phyloP scores from a whole-genome alignment of 1,284 basidiomycete species.

The Ustilago esculenta region DNA sequence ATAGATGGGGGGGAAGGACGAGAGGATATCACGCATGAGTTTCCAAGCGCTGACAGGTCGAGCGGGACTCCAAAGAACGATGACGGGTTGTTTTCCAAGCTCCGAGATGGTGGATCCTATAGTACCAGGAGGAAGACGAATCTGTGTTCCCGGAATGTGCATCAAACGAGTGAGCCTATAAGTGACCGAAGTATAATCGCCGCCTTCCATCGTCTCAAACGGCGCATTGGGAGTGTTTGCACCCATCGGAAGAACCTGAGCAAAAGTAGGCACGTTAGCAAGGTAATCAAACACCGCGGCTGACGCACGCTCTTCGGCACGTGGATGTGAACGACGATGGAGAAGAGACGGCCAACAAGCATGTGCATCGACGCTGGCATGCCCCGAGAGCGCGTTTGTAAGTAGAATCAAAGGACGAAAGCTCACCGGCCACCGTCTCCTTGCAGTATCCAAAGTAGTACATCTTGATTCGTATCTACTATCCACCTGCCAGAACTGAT shows the following conservation, averaged over 20 bases:
- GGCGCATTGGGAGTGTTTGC: constrained; percentile 73
- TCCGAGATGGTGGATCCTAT: constrained; percentile 75
- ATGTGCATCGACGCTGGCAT: constrained; percentile 32
- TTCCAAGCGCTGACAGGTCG: constrained; percentile 80
- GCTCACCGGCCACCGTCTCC: constrained; percentile 82
- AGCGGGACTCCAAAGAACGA: constrained; percentile 81
- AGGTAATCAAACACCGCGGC: constrained; percentile 79
- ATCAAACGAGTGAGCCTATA: constrained; percentile 77
- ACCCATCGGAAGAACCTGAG: constrained; percentile 75
- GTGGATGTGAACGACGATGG: constrained; percentile 20
- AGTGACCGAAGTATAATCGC: constrained; percentile 71
- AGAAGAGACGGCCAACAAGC: constrained; percentile 42
- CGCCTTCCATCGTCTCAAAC: constrained; percentile 76
- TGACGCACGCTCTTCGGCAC: constrained; percentile 68
- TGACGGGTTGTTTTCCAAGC: constrained; percentile 75
- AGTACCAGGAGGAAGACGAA: constrained; percentile 75
- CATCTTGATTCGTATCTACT: constrained; percentile 72
- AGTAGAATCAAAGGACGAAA: constrained; percentile 78
- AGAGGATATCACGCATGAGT: constrained; percentile 78
- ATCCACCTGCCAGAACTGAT: constrained; percentile 80
- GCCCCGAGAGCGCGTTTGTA: constrained; percentile 77
- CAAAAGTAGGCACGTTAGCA: constrained; percentile 77
- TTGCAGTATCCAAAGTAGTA: constrained; percentile 80
- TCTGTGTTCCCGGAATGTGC: constrained; percentile 77
- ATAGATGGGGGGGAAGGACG: constrained; percentile 70